Conservation (phyloP, 2,329 filamentous ascomycete species). For the Colletotrichum sp. region DNA sequence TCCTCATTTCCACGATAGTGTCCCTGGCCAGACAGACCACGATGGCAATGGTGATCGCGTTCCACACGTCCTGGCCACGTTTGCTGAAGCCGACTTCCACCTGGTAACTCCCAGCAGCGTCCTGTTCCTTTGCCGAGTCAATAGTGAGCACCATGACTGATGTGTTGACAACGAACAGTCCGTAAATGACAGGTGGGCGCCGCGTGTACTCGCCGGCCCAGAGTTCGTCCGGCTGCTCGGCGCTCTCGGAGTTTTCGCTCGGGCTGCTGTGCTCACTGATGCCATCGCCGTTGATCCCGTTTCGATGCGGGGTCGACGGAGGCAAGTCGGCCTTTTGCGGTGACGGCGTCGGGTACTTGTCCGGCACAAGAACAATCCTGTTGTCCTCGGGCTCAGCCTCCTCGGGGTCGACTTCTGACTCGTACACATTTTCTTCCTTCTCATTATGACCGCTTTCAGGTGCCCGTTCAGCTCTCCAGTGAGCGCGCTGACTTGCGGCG, state of each 20-base stretch:
- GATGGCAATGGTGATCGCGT: slow-evolving; percentile 46
- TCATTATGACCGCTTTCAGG: background rate
- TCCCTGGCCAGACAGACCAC: slow-evolving; percentile 45
- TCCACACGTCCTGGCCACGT: slow-evolving; percentile 46
- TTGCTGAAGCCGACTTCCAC: slow-evolving; percentile 45
- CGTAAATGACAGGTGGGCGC: slow-evolving; percentile 45
- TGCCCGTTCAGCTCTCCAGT: slow-evolving; percentile 28
- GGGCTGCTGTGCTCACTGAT: background rate
- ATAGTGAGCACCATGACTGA: slow-evolving; percentile 43
- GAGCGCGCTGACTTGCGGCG: slow-evolving; percentile 39
- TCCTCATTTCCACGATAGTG: slow-evolving; percentile 36
- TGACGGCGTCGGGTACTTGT: slow-evolving; percentile 12
- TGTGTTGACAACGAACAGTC: slow-evolving; percentile 45
- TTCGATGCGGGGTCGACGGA: background rate
- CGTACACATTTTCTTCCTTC: background rate
- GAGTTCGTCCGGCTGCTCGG: no score
- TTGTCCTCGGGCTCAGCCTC: slow-evolving; percentile 15
- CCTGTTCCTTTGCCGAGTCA: slow-evolving; percentile 38
- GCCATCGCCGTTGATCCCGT: background rate
- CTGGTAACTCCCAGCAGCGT: slow-evolving; percentile 46
- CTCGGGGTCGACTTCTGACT: slow-evolving; percentile 6
- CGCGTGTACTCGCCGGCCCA: background rate
- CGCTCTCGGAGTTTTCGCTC: background rate
- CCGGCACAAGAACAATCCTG: slow-evolving; percentile 15
- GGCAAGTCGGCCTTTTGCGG: background rate